Conservation (phyloP, 1,139 yeast genomes). For the Geotrichum australiense region DNA sequence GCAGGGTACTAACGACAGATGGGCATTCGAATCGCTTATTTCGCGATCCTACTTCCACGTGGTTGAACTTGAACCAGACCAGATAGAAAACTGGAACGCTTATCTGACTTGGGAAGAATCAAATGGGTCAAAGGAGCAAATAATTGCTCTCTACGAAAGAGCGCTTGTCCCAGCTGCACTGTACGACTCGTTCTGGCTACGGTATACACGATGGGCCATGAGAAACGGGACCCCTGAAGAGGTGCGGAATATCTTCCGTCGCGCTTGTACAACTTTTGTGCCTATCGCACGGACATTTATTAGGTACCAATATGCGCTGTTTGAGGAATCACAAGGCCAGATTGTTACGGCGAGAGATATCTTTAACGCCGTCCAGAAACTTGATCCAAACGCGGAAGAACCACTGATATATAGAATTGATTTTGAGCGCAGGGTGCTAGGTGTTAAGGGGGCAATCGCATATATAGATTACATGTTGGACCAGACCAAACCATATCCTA, state of each 20-base stretch:
- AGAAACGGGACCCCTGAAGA: conserved; percentile 23
- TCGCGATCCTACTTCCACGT: conserved; percentile 47
- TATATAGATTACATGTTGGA: conserved; percentile 21
- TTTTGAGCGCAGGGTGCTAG: conserved; percentile 24
- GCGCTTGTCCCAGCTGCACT: conserved; percentile 45
- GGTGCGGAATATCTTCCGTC: conserved; percentile 29
- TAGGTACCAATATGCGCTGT: conserved; percentile 33
- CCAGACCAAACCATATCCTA: not conserved
- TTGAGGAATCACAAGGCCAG: conserved; percentile 32
- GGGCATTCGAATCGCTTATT: conserved; percentile 55
- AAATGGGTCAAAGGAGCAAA: conserved; percentile 29
- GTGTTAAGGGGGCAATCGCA: conserved; percentile 20
- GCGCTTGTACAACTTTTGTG: conserved; percentile 31
- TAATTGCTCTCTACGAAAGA: conserved; percentile 45
- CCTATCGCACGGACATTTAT: conserved; percentile 32
- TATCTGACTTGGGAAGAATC: conserved; percentile 55
- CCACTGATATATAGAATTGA: conserved; percentile 23
- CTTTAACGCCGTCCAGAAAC: conserved; percentile 20
- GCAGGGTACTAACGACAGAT: conserved; percentile 52
- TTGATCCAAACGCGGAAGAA: conserved; percentile 13
- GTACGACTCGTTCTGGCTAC: conserved; percentile 56
- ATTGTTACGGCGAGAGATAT: conserved; percentile 31
- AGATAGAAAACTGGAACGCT: conserved; percentile 52
- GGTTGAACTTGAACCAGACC: conserved; percentile 40
- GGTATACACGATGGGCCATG: conserved; percentile 44